These are phyloP conservation scores for Persicaria maculosa DNA, from an alignment of 148 eudicot genomes.

Conservation along the genomic window DNA sequence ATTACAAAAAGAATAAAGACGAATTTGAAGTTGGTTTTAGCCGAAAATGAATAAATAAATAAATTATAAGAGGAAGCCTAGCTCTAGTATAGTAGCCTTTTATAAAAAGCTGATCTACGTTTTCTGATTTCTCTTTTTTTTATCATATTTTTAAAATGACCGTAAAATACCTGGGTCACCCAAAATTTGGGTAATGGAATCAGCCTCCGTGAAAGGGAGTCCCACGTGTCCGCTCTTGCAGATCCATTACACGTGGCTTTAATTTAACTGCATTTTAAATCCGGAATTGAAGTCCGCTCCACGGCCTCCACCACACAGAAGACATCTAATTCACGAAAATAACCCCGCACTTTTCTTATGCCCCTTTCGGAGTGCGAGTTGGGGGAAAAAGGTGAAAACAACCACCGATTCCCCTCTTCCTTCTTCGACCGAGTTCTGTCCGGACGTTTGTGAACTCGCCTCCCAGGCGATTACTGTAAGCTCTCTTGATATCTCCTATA, in stretches of 20 bases:
- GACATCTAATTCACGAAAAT: slow-evolving; percentile 1
- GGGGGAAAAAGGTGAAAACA: not conserved
- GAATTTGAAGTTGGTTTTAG: too few species aligned
- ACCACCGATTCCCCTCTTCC: not conserved
- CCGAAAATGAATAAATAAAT: too few species aligned
- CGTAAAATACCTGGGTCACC: too few species aligned
- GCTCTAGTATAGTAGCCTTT: too few species aligned
- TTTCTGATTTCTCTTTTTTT: too few species aligned
- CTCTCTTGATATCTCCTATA: not conserved
- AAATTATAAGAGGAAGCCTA: too few species aligned
- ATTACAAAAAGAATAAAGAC: too few species aligned
- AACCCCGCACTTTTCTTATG: slow-evolving; percentile 4
- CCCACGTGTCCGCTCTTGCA: not conserved
- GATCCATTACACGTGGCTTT: slow-evolving; percentile 4
- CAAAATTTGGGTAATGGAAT: too few species aligned
- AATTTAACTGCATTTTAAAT: slow-evolving; percentile 33
- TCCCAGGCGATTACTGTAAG: not conserved
- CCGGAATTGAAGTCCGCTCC: slow-evolving; percentile 48
- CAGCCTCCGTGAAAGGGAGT: too few species aligned
- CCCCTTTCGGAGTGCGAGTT: not conserved
- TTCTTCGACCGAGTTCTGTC: not conserved
- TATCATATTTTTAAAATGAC: too few species aligned
- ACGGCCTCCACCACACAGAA: not conserved
- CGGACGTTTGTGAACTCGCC: not conserved
- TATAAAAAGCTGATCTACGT: too few species aligned